Conservation (phyloP, 495 filamentous ascomycete species). For the Penicillium crystallinum region DNA sequence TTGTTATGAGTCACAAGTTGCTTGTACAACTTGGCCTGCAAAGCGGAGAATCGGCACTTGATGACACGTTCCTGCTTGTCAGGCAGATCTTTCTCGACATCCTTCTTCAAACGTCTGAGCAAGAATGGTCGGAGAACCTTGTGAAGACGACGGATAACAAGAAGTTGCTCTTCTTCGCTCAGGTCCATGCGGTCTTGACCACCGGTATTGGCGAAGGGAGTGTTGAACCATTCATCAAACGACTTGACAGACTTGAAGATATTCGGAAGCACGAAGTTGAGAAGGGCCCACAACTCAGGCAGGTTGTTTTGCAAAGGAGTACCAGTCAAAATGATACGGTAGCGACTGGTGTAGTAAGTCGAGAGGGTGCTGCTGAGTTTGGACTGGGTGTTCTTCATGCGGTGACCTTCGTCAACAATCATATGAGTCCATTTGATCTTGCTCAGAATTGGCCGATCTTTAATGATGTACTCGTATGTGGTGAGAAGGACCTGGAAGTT, state of each 20-base stretch:
- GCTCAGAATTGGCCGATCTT: slow-evolving; percentile 86
- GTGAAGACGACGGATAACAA: slow-evolving; percentile 96
- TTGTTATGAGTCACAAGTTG: slow-evolving; percentile 94
- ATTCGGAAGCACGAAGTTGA: slow-evolving; percentile 96
- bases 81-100: slow-evolving; percentile 96
- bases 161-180: slow-evolving; percentile 97
- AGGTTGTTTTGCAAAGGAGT: slow-evolving; percentile 97
- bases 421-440: slow-evolving; percentile 99
- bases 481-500: slow-evolving; percentile 94
- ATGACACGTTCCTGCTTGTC: slow-evolving; percentile 99
- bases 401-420: slow-evolving; percentile 99
- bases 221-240: slow-evolving; percentile 99
- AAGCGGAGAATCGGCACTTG: slow-evolving; percentile 95
- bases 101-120: slow-evolving; percentile 96
- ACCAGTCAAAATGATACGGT: slow-evolving; percentile 93
- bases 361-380: slow-evolving; percentile 94
- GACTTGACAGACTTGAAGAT: slow-evolving; percentile 99
- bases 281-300: slow-evolving; percentile 90
- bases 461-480: slow-evolving; percentile 99
- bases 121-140: slow-evolving; percentile 97
- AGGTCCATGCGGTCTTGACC: slow-evolving; percentile 97
- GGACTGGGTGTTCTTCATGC: slow-evolving; percentile 98
- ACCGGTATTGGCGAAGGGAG: slow-evolving; percentile 96
- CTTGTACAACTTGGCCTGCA: slow-evolving; percentile 91
- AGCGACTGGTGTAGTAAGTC: slow-evolving; percentile 89